phyloP scores from a whole-genome alignment of 768 basidiomycete genomes.

The Tulasnella sp. region DNA sequence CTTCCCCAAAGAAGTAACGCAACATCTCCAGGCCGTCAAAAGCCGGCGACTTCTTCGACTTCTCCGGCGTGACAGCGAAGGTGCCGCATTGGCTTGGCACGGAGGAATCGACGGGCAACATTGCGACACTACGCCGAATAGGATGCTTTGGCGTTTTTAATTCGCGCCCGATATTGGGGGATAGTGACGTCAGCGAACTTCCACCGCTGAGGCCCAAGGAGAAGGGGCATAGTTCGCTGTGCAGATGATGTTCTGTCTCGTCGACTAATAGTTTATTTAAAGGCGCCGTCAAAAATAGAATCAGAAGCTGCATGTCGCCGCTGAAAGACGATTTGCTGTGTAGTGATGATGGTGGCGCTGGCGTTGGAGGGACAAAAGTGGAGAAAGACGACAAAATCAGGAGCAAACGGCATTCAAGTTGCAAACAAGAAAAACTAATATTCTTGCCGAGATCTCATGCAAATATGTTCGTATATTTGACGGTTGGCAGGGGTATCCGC shows the following conservation, averaged over 20 bases:
- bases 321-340: no score
- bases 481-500: background rate
- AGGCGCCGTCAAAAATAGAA: no score
- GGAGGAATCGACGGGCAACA: background rate
- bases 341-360: no score
- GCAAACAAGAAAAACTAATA: no score
- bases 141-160: background rate
- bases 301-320: no score
- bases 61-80: conserved; percentile 9
- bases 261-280: no score
- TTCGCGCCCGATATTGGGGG: background rate
- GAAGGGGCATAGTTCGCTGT: background rate
- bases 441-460: no score
- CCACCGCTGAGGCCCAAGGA: background rate
- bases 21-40: background rate
- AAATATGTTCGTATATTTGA: no score
- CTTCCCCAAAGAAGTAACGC: background rate
- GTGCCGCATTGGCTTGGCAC: background rate
- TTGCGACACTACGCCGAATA: background rate
- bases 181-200: background rate
- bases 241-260: background rate
- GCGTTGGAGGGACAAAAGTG: no score
- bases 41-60: conserved; percentile 3
- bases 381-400: no score
- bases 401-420: no score